A percentile compares a stretch with the other conserved stretches of the same genome.
Evolutionary conservation across 2,329 filamentous ascomycete species (phyloP).

Genomic region (Scedosporium apiospermum): DNA sequence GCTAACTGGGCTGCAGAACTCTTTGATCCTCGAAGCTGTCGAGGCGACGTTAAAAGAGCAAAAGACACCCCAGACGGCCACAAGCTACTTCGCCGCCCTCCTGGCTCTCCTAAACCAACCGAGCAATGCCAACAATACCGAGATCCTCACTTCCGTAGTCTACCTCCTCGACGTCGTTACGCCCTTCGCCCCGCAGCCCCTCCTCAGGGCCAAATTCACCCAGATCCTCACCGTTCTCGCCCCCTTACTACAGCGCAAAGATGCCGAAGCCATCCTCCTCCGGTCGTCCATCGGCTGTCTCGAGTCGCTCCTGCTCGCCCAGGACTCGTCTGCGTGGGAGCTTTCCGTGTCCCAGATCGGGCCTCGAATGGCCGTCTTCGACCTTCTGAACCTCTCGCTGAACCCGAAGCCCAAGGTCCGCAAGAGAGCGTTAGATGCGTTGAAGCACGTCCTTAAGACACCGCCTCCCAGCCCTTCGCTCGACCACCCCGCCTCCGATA

Average conservation of each 20-base stretch:
- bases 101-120: slow-evolving; percentile 75
- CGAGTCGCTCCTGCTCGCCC: slow-evolving; percentile 81
- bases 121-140: slow-evolving; percentile 63
- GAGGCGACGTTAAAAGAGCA: slow-evolving; percentile 89
- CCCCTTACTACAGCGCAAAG: slow-evolving; percentile 67
- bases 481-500: slow-evolving; percentile 89
- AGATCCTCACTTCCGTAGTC: slow-evolving; percentile 75
- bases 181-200: slow-evolving; percentile 70
- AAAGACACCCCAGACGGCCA: slow-evolving; percentile 72
- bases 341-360: slow-evolving; percentile 74
- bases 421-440: slow-evolving; percentile 83
- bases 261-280: slow-evolving; percentile 80
- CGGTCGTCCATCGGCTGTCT: slow-evolving; percentile 85
- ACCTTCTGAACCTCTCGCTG: slow-evolving; percentile 72
- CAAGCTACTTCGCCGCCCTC: slow-evolving; percentile 92
- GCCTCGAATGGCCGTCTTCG: slow-evolving; percentile 78
- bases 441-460: slow-evolving; percentile 72
- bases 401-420: slow-evolving; percentile 89
- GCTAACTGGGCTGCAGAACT: slow-evolving; percentile 48
- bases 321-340: slow-evolving; percentile 83
- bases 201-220: slow-evolving; percentile 89
- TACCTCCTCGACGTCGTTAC: slow-evolving; percentile 94
- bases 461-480: slow-evolving; percentile 85
- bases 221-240: slow-evolving; percentile 83
- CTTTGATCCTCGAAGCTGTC: slow-evolving; percentile 79